A percentile compares a stretch with the other conserved stretches of the same genome.
phyloP scores from a whole-genome alignment of 345 rosid genomes.

The Excoecaria agallocha region DNA sequence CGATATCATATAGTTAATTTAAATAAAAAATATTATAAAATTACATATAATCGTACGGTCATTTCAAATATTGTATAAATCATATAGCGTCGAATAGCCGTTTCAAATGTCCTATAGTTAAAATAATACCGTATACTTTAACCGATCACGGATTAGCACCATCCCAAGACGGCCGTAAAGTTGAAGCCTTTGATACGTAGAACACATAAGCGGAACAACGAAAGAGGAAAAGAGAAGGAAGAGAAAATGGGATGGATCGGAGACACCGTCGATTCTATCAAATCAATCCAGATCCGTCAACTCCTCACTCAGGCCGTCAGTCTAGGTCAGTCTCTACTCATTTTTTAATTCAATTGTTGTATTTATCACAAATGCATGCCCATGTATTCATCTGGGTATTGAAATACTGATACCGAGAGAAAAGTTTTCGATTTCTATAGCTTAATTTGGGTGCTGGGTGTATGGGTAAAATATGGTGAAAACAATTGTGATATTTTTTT shows the following conservation, averaged over 20 bases:
- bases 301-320: conserved; percentile 72
- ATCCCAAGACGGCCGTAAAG: too few relatives aligned
- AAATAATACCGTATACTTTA: too few relatives aligned
- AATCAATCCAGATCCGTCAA: conserved; percentile 82
- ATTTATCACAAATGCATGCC: neutral
- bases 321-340: conserved; percentile 55
- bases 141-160: too few relatives aligned
- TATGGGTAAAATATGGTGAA: neutral
- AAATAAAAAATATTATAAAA: too few relatives aligned
- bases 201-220: neutral
- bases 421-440: neutral
- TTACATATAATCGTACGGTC: too few relatives aligned
- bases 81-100: too few relatives aligned
- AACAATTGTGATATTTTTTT: neutral
- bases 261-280: conserved; percentile 70
- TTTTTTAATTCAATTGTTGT: neutral
- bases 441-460: neutral
- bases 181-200: too few relatives aligned
- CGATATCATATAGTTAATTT: too few relatives aligned
- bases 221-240: neutral
- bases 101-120: too few relatives aligned
- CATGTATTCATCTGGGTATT: neutral
- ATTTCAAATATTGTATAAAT: too few relatives aligned
- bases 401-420: neutral
- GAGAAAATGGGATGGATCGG: conserved; percentile 72